A percentile compares a stretch with the other conserved stretches of the same genome.
phyloP scores from a whole-genome alignment of 805 yeast species.

The Myxozyma neotropica region DNA sequence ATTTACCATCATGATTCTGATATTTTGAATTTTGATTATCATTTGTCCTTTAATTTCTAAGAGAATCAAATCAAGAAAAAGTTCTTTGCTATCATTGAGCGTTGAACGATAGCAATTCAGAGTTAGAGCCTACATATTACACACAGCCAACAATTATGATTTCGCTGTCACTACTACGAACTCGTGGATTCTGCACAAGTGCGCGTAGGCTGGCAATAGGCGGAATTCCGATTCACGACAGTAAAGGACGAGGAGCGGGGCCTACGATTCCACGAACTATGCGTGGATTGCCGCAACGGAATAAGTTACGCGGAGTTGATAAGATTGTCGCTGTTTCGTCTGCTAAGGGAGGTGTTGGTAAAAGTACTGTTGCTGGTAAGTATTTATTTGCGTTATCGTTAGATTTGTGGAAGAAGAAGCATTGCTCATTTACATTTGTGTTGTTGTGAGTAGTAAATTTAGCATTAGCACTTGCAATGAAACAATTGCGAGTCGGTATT shows the following conservation, averaged over 20 bases:
- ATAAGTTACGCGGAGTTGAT: constrained; percentile 60
- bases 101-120: too few species aligned
- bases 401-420: not conserved
- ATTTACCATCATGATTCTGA: too few species aligned
- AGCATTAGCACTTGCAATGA: constrained; percentile 60
- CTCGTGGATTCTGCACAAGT: not conserved
- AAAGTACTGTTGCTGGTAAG: constrained; percentile 62
- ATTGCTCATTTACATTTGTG: too few species aligned
- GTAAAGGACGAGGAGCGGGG: constrained; percentile 23
- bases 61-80: too few species aligned
- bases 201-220: not conserved
- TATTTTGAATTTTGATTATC: too few species aligned
- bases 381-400: not conserved
- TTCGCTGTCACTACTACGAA: too few species aligned
- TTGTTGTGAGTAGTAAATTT: constrained; percentile 52
- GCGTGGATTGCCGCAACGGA: constrained; percentile 59
- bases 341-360: constrained; percentile 83
- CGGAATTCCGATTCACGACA: constrained; percentile 14
- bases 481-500: constrained; percentile 63
- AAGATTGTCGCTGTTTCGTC: constrained; percentile 69
- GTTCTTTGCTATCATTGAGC: too few species aligned
- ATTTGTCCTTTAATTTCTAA: too few species aligned
- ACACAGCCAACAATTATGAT: too few species aligned
- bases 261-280: constrained; percentile 49
- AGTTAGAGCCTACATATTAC: too few species aligned